Evolutionary conservation across 306 rosid species (phyloP).

Genomic region (Albizia julibrissin): DNA sequence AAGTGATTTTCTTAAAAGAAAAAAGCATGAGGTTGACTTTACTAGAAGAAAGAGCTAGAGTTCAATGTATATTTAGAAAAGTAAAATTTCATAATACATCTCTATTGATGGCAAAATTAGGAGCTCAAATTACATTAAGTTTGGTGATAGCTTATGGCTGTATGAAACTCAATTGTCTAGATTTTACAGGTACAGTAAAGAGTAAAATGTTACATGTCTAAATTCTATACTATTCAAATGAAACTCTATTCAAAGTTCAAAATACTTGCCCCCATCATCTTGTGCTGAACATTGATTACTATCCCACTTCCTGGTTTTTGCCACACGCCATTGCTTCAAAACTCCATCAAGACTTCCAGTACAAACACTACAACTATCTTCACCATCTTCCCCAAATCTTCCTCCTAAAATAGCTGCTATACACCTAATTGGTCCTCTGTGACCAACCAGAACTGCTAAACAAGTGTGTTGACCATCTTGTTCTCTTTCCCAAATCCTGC

Average conservation of each 20-base stretch:
- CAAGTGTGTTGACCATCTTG: conserved; percentile 67
- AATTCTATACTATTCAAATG: no score
- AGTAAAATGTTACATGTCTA: neutral
- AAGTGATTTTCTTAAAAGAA: no score
- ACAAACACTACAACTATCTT: conserved; percentile 61
- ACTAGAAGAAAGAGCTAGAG: neutral
- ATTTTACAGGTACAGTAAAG: no score
- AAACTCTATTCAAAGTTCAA: conserved; percentile 43
- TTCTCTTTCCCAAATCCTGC: conserved; percentile 76
- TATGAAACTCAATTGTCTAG: neutral
- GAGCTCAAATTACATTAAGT: neutral
- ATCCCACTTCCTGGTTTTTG: conserved; percentile 36
- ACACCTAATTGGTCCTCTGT: conserved; percentile 82
- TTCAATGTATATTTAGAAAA: neutral
- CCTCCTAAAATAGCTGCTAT: conserved; percentile 49
- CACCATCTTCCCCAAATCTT: conserved; percentile 44
- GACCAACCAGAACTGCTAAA: conserved; percentile 81
- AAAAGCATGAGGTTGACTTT: neutral
- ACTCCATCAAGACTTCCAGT: conserved; percentile 93
- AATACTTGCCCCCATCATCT: conserved; percentile 45
- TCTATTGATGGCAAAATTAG: neutral
- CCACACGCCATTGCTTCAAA: conserved; percentile 80
- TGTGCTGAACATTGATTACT: conserved; percentile 35
- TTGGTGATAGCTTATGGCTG: neutral
- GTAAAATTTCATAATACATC: neutral